These are phyloP conservation scores for Magnaporthiopsis rhizophila DNA, from an alignment of 2,329 filamentous ascomycete species.

Conservation along the genomic window DNA sequence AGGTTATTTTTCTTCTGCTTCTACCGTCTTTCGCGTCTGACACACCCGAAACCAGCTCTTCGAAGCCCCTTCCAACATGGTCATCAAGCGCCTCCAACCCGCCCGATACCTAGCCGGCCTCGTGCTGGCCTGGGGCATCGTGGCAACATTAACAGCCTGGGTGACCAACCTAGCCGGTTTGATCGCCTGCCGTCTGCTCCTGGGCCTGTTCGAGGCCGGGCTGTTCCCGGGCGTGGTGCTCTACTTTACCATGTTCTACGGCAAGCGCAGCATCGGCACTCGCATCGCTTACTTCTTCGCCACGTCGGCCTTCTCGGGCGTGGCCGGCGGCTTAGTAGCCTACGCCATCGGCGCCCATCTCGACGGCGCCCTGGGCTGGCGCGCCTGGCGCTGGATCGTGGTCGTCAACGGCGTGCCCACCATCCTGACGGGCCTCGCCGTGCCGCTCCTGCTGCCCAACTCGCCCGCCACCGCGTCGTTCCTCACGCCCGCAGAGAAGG, in stretches of 20 bases:
- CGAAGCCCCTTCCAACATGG: neutral
- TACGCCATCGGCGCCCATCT: slow-evolving; percentile 54
- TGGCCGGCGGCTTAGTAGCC: slow-evolving; percentile 56
- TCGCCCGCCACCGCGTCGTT: slow-evolving; percentile 51
- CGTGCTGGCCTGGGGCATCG: slow-evolving; percentile 10
- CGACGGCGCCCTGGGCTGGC: slow-evolving; percentile 46
- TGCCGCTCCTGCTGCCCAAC: slow-evolving; percentile 51
- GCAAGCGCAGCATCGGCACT: slow-evolving; percentile 50
- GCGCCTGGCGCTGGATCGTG: slow-evolving; percentile 63
- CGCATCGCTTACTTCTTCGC: slow-evolving; percentile 57
- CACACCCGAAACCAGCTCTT: neutral
- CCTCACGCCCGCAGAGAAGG: slow-evolving; percentile 39
- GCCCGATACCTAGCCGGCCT: slow-evolving; percentile 1
- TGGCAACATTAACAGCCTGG: neutral
- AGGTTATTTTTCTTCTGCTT: too few species aligned
- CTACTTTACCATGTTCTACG: slow-evolving; percentile 59
- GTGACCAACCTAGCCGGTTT: neutral
- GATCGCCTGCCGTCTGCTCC: neutral
- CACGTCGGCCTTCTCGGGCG: slow-evolving; percentile 52
- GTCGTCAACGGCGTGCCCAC: slow-evolving; percentile 49
- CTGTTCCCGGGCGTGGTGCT: slow-evolving; percentile 15
- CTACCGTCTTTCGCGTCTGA: neutral
- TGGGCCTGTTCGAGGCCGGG: slow-evolving; percentile 6
- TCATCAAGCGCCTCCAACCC: slow-evolving; percentile 1
- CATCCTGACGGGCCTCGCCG: slow-evolving; percentile 43